These are phyloP conservation scores for Anaeramoeba ignava DNA, from an alignment of 78 protist genomes.

Conservation along the genomic window DNA sequence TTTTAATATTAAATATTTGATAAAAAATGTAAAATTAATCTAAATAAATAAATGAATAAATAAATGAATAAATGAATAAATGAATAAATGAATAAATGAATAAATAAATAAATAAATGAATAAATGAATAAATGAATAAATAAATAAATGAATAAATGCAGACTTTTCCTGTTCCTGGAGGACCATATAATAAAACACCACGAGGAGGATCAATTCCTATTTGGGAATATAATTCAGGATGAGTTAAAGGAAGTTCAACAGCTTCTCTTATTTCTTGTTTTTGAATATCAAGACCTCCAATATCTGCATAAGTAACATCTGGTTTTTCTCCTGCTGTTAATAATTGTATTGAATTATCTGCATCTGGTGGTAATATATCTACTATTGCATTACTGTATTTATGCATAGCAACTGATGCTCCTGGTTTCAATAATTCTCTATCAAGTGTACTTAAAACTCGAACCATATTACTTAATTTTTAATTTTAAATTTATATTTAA, in stretches of 20 bases:
- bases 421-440: slow-evolving; percentile 96
- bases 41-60: background rate
- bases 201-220: slow-evolving; percentile 99
- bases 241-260: slow-evolving; percentile 96
- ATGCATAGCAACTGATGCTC: slow-evolving; percentile 89
- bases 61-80: background rate
- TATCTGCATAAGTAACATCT: slow-evolving; percentile 67
- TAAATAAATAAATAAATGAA: too few species aligned
- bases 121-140: too few species aligned
- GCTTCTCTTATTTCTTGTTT: slow-evolving; percentile 99
- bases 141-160: slow-evolving; percentile 2
- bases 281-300: slow-evolving; percentile 94
- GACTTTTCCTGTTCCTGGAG: slow-evolving; percentile 89
- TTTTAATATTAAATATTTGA: slow-evolving; percentile 6
- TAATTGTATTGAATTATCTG: slow-evolving; percentile 85
- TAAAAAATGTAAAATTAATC: slow-evolving; percentile 2
- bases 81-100: background rate
- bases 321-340: slow-evolving; percentile 41
- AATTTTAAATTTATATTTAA: too few species aligned
- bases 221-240: slow-evolving; percentile 41
- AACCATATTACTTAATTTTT: slow-evolving; percentile 80
- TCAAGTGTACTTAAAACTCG: slow-evolving; percentile 91
- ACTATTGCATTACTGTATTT: slow-evolving; percentile 84
- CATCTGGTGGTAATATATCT: slow-evolving; percentile 92
- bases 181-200: slow-evolving; percentile 97